Conservation (phyloP, 768 basidiomycete genomes). For the Termitomyces heimii region DNA sequence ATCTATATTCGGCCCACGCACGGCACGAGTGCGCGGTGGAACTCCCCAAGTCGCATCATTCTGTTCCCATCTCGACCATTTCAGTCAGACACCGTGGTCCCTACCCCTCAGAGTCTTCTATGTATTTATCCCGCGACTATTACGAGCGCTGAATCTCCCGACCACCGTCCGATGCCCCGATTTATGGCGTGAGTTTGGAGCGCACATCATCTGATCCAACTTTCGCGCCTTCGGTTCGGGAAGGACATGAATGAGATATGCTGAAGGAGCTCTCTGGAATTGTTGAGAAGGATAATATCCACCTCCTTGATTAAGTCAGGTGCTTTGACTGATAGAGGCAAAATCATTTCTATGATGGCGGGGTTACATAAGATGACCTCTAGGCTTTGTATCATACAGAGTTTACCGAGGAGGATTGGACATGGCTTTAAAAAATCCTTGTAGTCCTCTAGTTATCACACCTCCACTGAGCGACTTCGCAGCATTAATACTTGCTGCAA, state of each 20-base stretch:
- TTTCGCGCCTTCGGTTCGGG: neutral
- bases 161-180: constrained; percentile 7
- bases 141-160: too few relatives aligned
- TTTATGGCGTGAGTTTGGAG: constrained; percentile 14
- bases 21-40: too few relatives aligned
- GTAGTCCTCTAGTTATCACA: constrained; percentile 22
- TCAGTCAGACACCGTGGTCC: too few relatives aligned
- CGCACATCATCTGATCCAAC: neutral
- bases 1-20: too few relatives aligned
- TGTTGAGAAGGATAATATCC: neutral
- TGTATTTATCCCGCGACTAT: too few relatives aligned
- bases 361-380: neutral
- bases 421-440: constrained; percentile 19
- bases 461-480: constrained; percentile 23
- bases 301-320: neutral
- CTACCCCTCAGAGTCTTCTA: constrained; percentile 17
- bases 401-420: neutral
- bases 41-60: too few relatives aligned
- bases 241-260: constrained; percentile 4
- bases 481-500: constrained; percentile 28
- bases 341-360: neutral
- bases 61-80: too few relatives aligned
- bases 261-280: constrained; percentile 7
- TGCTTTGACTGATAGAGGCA: constrained; percentile 3
- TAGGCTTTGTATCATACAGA: neutral